Evolutionary conservation across 441 rosid species (phyloP), one percentile per base, ranked within the genome.

Genomic region (Geranium incanum): DNA sequence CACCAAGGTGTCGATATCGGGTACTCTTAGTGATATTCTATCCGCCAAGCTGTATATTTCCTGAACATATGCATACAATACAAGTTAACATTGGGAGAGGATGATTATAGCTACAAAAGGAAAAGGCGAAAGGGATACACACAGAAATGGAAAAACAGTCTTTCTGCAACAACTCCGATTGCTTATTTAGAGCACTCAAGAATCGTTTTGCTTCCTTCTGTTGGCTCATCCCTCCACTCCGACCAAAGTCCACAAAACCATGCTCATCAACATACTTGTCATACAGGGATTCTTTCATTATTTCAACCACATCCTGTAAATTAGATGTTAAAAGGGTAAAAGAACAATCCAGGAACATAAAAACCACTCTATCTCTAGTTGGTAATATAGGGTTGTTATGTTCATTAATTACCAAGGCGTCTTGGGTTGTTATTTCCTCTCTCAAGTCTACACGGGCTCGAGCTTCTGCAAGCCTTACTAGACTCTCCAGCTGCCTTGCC

Each of bases 171-270:
- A 87, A 79, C 73, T 85, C 98, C 43, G 98, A 88, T 78, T 90
- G 98, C 81, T 87, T 92, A 78, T 88, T 87, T 48, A 95, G 91
- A 79, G 97, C 97, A 83, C 91, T 86, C 64, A 95, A 82, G 82
- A 95, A 92, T 67, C 99, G 88, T 81, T 86, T 95, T 71, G 96
- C 97, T 82, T 95, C 99, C 74, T 90, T 95, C 77, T 90, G 99
- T 76, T 89, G 96, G 78, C 99, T 95, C 99, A 92, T 95, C 73
- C 98, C 99, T 36, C 99, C 97, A 68, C 98, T 90, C 69, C 97
- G 87, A 75, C 92, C 93, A 71, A 89, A 95, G 85, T 95, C 98
- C 77, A 95, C 95, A 75, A 81, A 69, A 71, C 99, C 99, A 78
- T 92, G 95, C 83, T 95, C 99, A 72, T 95, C 97, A 59, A 90